These are phyloP conservation scores for Mimosa pudica DNA, from an alignment of 306 rosid species.

Conservation along the genomic window DNA sequence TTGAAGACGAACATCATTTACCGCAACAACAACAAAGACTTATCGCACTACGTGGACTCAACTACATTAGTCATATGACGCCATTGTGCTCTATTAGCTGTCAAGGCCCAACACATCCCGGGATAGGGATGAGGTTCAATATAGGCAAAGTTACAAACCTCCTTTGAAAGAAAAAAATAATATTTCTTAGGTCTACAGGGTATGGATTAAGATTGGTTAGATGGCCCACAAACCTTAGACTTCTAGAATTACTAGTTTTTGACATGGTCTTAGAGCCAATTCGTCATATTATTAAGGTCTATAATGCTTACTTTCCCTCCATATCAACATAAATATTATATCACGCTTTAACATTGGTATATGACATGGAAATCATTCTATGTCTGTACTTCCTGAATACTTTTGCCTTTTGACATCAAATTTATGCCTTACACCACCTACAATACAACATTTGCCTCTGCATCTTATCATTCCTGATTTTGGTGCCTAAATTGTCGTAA, in stretches of 20 bases:
- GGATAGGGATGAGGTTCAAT: too few species aligned
- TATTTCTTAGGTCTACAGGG: too few species aligned
- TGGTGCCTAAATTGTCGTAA: not conserved
- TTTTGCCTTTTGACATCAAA: not conserved
- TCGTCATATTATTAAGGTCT: not conserved
- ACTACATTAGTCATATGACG: too few species aligned
- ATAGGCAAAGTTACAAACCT: too few species aligned
- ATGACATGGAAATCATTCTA: not conserved
- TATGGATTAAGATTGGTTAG: too few species aligned
- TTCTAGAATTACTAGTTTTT: not conserved
- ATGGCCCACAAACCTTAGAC: not conserved
- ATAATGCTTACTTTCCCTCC: not conserved
- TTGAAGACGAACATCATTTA: too few species aligned
- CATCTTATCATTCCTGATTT: not conserved
- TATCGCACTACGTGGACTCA: too few species aligned
- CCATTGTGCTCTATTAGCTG: too few species aligned
- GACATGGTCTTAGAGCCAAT: not conserved
- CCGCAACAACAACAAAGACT: too few species aligned
- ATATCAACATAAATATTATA: not conserved
- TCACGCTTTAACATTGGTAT: not conserved
- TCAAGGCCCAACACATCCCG: too few species aligned
- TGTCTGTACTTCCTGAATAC: not conserved
- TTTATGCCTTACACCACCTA: not conserved
- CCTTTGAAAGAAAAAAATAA: too few species aligned
- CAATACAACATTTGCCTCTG: not conserved